These are phyloP conservation scores for Scytalidium sp. DNA, from an alignment of 2,329 filamentous ascomycete species.

Conservation along the genomic window DNA sequence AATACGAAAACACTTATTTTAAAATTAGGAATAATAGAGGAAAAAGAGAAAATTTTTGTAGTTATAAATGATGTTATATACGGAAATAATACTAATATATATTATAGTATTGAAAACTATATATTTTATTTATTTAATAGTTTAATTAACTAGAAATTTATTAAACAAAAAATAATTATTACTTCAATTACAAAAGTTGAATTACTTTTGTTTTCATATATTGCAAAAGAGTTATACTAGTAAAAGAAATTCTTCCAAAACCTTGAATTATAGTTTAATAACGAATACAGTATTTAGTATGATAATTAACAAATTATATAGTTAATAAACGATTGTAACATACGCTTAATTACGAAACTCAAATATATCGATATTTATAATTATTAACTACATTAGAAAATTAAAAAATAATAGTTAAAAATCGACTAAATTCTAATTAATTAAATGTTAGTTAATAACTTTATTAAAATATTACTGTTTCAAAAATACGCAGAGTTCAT, in stretches of 20 bases:
- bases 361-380: slow-evolving; percentile 24
- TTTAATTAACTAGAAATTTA: neutral
- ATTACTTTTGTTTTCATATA: neutral
- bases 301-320: neutral
- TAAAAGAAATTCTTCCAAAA: neutral
- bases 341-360: slow-evolving; percentile 14
- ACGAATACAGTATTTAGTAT: slow-evolving; percentile 12
- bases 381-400: slow-evolving; percentile 21
- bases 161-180: slow-evolving; percentile 1
- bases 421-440: slow-evolving; percentile 18
- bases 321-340: slow-evolving; percentile 7
- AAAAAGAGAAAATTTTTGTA: neutral
- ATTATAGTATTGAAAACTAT: neutral
- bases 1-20: neutral
- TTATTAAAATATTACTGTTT: slow-evolving; percentile 17
- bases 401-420: slow-evolving; percentile 11
- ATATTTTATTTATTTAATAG: neutral
- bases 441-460: slow-evolving; percentile 16
- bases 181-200: slow-evolving; percentile 5
- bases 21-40: neutral
- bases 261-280: neutral
- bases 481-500: too few relatives aligned
- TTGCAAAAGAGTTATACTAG: neutral
- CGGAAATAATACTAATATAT: neutral
- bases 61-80: neutral